phyloP scores from a whole-genome alignment of 2,329 filamentous ascomycete genomes.

The Microthyrium microscopicum region DNA sequence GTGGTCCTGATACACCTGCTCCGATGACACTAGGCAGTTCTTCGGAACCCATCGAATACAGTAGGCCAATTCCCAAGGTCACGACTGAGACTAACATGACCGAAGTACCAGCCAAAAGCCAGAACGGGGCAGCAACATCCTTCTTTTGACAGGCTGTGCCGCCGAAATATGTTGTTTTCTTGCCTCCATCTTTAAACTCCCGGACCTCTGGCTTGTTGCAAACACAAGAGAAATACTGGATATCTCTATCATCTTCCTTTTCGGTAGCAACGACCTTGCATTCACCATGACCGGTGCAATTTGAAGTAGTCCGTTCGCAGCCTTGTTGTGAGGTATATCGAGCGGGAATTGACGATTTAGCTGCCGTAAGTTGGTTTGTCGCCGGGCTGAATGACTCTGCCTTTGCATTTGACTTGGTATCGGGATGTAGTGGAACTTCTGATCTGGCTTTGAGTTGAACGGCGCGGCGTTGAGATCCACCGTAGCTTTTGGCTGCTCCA shows the following conservation, averaged over 20 bases:
- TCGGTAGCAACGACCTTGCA: slow-evolving; percentile 40
- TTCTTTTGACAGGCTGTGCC: slow-evolving; percentile 80
- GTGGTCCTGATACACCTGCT: slow-evolving; percentile 71
- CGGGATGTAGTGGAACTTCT: too few species aligned
- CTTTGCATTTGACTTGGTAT: too few species aligned
- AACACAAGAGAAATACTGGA: slow-evolving; percentile 46
- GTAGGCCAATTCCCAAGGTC: slow-evolving; percentile 54
- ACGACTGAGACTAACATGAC: slow-evolving; percentile 53
- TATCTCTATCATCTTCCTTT: slow-evolving; percentile 14
- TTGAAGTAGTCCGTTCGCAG: slow-evolving; percentile 54
- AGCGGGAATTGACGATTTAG: slow-evolving; percentile 42
- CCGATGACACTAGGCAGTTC: slow-evolving; percentile 87
- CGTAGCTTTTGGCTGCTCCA: slow-evolving; percentile 19
- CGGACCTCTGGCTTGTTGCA: slow-evolving; percentile 47
- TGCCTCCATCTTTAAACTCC: slow-evolving; percentile 30
- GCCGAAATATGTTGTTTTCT: slow-evolving; percentile 60
- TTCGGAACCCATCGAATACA: slow-evolving; percentile 73
- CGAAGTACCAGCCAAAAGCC: slow-evolving; percentile 63
- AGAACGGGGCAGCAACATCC: slow-evolving; percentile 79
- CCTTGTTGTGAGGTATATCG: slow-evolving; percentile 58
- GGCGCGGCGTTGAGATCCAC: too few species aligned
- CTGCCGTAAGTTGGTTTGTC: too few species aligned
- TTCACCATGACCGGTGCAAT: slow-evolving; percentile 66
- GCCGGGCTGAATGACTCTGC: too few species aligned
- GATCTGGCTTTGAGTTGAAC: too few species aligned